Percentiles rank a stretch among this genome's conserved stretches.
Conservation (phyloP, 2,329 filamentous ascomycete species). For the Lasiodiplodia gonubiensis region DNA sequence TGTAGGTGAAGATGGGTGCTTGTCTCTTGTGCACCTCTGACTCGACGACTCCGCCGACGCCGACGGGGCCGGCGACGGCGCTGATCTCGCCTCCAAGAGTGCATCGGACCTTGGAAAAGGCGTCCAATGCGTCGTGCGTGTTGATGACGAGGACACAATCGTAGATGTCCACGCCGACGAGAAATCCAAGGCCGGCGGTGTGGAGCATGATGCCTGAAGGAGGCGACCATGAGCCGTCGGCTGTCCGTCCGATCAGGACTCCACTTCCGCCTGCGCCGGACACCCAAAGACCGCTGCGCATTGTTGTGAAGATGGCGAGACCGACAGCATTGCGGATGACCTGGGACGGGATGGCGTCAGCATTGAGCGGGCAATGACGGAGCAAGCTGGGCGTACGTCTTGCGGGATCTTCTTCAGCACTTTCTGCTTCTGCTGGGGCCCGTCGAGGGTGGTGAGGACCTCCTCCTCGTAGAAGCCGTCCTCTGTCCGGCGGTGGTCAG, state of each 20-base stretch:
- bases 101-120: conserved; percentile 78
- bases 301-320: conserved; percentile 91
- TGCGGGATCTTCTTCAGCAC: conserved; percentile 83
- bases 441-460: conserved; percentile 52
- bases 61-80: conserved; percentile 76
- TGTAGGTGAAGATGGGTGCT: conserved; percentile 79
- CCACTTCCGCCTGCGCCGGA: conserved; percentile 91
- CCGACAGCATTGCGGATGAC: conserved; percentile 90
- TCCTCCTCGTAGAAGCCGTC: conserved; percentile 72
- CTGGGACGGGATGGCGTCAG: conserved; percentile 39
- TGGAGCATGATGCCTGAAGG: conserved; percentile 91
- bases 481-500: conserved; percentile 47
- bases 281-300: conserved; percentile 91
- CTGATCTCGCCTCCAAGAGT: conserved; percentile 83
- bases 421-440: conserved; percentile 65
- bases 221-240: conserved; percentile 88
- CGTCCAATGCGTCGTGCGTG: conserved; percentile 79
- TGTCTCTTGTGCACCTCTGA: conserved; percentile 70
- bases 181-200: conserved; percentile 85
- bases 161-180: conserved; percentile 92
- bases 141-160: conserved; percentile 95
- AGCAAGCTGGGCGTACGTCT: conserved; percentile 42
- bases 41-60: conserved; percentile 76
- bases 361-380: background rate
- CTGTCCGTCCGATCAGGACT: conserved; percentile 80